Percentiles rank a stretch among this genome's conserved stretches.
These are phyloP conservation scores for Cystobasidium slooffiae DNA, from an alignment of 1,284 basidiomycete genomes.

Conservation along the genomic window DNA sequence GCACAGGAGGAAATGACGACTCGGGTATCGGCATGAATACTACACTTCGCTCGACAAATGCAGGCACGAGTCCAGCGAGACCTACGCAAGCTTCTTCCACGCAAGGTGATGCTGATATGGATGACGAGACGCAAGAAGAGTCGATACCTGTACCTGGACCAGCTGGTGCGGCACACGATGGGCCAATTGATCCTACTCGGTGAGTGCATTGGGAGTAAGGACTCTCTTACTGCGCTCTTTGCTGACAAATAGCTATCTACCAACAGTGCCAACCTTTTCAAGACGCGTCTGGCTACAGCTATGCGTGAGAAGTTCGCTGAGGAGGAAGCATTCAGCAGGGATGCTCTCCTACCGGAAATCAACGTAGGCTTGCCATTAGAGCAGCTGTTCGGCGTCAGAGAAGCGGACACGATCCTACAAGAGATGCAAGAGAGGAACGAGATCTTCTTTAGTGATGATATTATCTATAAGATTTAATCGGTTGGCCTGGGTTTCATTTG, in stretches of 20 bases:
- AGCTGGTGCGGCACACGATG: background rate
- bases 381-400: conserved; percentile 75
- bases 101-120: conserved; percentile 41
- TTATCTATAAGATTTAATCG: conserved; percentile 53
- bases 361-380: conserved; percentile 75
- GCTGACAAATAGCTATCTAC: background rate
- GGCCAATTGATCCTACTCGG: conserved; percentile 20
- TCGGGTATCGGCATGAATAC: conserved; percentile 45
- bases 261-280: conserved; percentile 74
- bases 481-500: background rate
- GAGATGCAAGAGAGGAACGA: conserved; percentile 81
- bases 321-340: conserved; percentile 73
- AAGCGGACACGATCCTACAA: conserved; percentile 66
- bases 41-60: conserved; percentile 18
- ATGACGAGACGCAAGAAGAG: conserved; percentile 45
- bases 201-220: background rate
- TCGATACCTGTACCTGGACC: conserved; percentile 12
- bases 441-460: conserved; percentile 82
- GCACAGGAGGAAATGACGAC: conserved; percentile 33
- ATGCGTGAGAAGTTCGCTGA: conserved; percentile 68
- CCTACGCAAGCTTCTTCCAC: conserved; percentile 22
- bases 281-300: conserved; percentile 70
- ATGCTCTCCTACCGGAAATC: conserved; percentile 72
- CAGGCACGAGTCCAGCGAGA: background rate
- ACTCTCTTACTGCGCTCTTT: conserved; percentile 44